Base-by-base conservation (phyloP, 495 filamentous ascomycete species). In the Neurospora sp. region DNA sequence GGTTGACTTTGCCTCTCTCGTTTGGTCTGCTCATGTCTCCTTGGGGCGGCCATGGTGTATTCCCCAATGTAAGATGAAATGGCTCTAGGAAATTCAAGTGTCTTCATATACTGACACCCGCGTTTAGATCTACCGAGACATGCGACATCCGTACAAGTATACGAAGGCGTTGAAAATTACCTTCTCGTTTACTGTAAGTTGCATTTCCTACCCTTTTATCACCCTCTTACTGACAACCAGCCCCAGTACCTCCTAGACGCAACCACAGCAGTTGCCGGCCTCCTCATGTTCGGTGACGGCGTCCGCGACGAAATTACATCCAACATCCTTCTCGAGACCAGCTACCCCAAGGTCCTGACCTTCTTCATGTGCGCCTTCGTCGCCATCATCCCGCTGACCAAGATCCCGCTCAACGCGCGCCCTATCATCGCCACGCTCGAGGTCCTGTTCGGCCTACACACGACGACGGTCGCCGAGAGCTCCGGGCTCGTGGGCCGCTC, bases 11-110 rank as follows among this genome's bases (percentile, higher is more conserved):
- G 23, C 96, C 96, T n/a, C 84, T 98, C 23, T 93, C 93, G 39
- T 94, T 98, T 77, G 96, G 96, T n/a, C 85, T 99, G 12, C 86
- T 98, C 38, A 98, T 98, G 94, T 93, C 94, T 35, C 94, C 95
- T 1, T 99, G 94, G 94, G 96, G 96, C 75, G 96, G 96, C 9
- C 96, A 98, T 79, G 88, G 89, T 71, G 96, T 99, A 38, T 97
- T 99, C 79, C 96, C 96, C 3, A 97, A 97, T 77, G 84, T 85
- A 79, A 69, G 80, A 62, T 27, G n/a, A 76, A n/a, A 27, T 27
- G 27, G 27, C 27, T 27, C 27, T 27, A 27, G 27, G 14, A 40
- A 27, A 31, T 27, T 16, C 42, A 5, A 27, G 40, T 31, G 16
- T 20, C 9, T 38, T 39, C 10, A 7, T 16, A 18, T 70, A 31